Base-by-base conservation (phyloP, 345 rosid genomes). In the Brassica cretica region DNA sequence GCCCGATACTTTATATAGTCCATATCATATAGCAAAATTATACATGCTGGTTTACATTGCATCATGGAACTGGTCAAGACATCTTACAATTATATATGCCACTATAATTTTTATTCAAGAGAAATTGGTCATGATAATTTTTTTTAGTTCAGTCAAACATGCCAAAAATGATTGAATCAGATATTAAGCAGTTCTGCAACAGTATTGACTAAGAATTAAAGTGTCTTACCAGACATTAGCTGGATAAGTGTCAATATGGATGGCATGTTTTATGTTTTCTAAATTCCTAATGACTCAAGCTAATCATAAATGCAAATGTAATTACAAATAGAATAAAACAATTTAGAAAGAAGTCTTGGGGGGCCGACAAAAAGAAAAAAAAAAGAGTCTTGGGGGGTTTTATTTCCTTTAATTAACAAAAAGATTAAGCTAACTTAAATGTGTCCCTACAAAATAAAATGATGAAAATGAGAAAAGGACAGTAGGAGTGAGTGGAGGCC, bases 391-490 rank as follows among this genome's bases (percentile, higher is more conserved):
- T 41, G 8, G 60, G 61, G 53, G 8, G 41, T 66, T 41, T 56
- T 32, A 14, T 67, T 66, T 66, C 18, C 75, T 5, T 59, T 12
- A 59, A 72, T 59, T 32, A 79, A 53, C 33, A 19, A 73, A 68
- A 73, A 61, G 71, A 5, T 51, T 35, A 62, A 25, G 51, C 41
- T 35, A 25, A 63, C 74, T 68, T 60, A 53, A 44, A 68, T 67
- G 82, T 78, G 74, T 78, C 82, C 82, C 82, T 78, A 78, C 82
- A 59, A 59, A 24, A 75, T 61, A 75, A 15, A 63, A 79, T 59
- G 85, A 61, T 66, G 79, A 85, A 82, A 81, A 46, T 62, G 84
- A 51, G 80, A 75, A 78, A 53, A n/a, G 64, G 79, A 72, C 80
- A 61, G 80, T 76, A 62, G 66, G 66, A 74, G 75, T 68, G 82